phyloP scores from a whole-genome alignment of 1,284 basidiomycete genomes.

The Melampsora larici-populina region DNA sequence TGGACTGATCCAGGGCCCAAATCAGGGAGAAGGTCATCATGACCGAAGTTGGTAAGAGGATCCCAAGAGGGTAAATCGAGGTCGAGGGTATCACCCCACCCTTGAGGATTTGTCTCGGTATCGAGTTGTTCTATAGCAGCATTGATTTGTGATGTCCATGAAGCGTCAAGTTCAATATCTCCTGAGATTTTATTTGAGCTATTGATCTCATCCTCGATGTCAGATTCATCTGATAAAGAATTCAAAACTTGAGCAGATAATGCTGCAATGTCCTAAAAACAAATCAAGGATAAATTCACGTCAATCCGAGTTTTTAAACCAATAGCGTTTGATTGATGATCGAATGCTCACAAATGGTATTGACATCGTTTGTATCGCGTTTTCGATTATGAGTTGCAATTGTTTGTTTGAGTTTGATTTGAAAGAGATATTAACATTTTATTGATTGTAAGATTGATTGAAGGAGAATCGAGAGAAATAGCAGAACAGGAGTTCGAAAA shows the following conservation, averaged over 20 bases:
- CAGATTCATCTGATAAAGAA: not conserved
- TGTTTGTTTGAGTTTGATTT: too few species aligned
- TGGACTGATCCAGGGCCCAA: not conserved
- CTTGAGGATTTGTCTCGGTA: not conserved
- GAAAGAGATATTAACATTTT: too few species aligned
- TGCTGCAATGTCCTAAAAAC: not conserved
- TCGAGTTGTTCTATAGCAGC: not conserved
- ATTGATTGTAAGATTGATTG: too few species aligned
- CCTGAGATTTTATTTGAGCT: not conserved
- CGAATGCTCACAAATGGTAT: constrained; percentile 1
- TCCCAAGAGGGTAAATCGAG: not conserved
- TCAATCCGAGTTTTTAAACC: not conserved
- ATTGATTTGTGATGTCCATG: not conserved
- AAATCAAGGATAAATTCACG: not conserved
- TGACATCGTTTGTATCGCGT: not conserved
- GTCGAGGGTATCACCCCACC: not conserved
- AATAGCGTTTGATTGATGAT: not conserved
- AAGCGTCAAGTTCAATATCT: not conserved
- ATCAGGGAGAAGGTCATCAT: not conserved
- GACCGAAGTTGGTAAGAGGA: not conserved
- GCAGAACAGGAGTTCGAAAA: too few species aligned
- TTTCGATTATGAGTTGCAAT: not conserved
- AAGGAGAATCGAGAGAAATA: too few species aligned
- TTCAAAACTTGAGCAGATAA: constrained; percentile 8
- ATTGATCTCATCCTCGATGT: not conserved